phyloP scores from a whole-genome alignment of 2,329 filamentous ascomycete species.

The Dissoconium aciculare region DNA sequence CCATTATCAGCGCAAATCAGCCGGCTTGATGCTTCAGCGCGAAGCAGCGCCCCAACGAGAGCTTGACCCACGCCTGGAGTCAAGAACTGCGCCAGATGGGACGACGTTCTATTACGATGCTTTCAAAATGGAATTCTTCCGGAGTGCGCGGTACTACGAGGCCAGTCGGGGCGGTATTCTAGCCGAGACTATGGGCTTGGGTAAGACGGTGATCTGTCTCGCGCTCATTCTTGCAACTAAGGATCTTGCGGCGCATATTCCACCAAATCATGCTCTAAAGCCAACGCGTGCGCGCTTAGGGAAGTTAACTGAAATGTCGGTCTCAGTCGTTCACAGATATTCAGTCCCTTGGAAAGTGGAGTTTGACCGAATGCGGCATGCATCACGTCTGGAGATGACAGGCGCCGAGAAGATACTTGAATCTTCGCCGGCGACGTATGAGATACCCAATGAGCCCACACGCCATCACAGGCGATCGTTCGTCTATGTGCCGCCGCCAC shows the following conservation, averaged over 20 bases:
- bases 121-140: slow-evolving; percentile 45
- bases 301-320: slow-evolving; percentile 60
- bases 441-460: slow-evolving; percentile 27
- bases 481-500: slow-evolving; percentile 24
- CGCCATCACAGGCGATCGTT: slow-evolving; percentile 30
- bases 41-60: slow-evolving; percentile 51
- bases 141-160: slow-evolving; percentile 59
- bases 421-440: slow-evolving; percentile 21
- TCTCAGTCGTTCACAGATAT: slow-evolving; percentile 49
- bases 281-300: slow-evolving; percentile 37
- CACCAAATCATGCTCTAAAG: slow-evolving; percentile 41
- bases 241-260: slow-evolving; percentile 49
- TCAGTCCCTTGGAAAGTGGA: slow-evolving; percentile 56
- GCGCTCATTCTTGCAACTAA: slow-evolving; percentile 56
- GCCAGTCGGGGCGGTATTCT: slow-evolving; percentile 60
- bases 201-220: slow-evolving; percentile 81
- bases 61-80: slow-evolving; percentile 59
- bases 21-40: slow-evolving; percentile 69
- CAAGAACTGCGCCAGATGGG: slow-evolving; percentile 45
- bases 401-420: slow-evolving; percentile 41
- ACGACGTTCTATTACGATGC: slow-evolving; percentile 55
- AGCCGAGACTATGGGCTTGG: slow-evolving; percentile 64
- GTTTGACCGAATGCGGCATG: slow-evolving; percentile 38
- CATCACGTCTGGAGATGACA: slow-evolving; percentile 36
- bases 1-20: slow-evolving; percentile 64